Percentiles rank a stretch among this genome's conserved stretches.
phyloP scores from a whole-genome alignment of 2,329 filamentous ascomycete genomes.

The Diplodia intermedia region DNA sequence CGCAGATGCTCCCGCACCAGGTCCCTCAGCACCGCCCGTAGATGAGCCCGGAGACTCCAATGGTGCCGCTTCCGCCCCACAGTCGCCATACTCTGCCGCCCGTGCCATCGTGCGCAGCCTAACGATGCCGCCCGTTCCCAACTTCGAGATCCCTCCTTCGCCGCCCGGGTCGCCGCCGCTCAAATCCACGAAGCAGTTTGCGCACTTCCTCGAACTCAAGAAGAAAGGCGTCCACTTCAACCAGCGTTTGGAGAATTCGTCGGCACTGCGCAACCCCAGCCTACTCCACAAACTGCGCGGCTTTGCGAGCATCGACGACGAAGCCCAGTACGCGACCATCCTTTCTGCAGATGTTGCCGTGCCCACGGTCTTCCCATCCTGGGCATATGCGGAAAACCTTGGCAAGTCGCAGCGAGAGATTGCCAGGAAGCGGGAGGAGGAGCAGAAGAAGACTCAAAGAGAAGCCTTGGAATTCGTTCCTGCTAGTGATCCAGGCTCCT shows the following conservation, averaged over 20 bases:
- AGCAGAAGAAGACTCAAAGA: slow-evolving; percentile 41
- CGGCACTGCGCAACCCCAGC: slow-evolving; percentile 73
- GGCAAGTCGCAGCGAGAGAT: slow-evolving; percentile 50
- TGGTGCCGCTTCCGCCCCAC: slow-evolving; percentile 40
- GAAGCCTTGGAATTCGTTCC: slow-evolving; percentile 46
- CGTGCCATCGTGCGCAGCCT: slow-evolving; percentile 72
- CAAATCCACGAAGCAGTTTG: slow-evolving; percentile 69
- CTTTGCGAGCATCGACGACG: slow-evolving; percentile 66
- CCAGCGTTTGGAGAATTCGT: slow-evolving; percentile 70
- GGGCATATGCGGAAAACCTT: slow-evolving; percentile 54
- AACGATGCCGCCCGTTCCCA: slow-evolving; percentile 74
- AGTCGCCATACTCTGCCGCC: slow-evolving; percentile 71
- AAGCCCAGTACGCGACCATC: slow-evolving; percentile 71
- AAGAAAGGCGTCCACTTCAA: slow-evolving; percentile 81
- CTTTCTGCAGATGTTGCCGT: slow-evolving; percentile 50
- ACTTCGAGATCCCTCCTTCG: slow-evolving; percentile 76
- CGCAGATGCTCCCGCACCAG: slow-evolving; percentile 31
- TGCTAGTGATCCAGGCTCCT: slow-evolving; percentile 38
- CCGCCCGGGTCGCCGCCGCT: slow-evolving; percentile 64
- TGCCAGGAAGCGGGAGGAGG: slow-evolving; percentile 43
- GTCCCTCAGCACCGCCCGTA: slow-evolving; percentile 37
- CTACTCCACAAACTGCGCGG: slow-evolving; percentile 74
- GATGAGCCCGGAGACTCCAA: slow-evolving; percentile 34
- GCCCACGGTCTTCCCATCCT: slow-evolving; percentile 50
- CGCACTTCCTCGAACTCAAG: slow-evolving; percentile 78